Base-by-base conservation (phyloP, 1,284 basidiomycete genomes). In the Sporisorium reilianum region DNA sequence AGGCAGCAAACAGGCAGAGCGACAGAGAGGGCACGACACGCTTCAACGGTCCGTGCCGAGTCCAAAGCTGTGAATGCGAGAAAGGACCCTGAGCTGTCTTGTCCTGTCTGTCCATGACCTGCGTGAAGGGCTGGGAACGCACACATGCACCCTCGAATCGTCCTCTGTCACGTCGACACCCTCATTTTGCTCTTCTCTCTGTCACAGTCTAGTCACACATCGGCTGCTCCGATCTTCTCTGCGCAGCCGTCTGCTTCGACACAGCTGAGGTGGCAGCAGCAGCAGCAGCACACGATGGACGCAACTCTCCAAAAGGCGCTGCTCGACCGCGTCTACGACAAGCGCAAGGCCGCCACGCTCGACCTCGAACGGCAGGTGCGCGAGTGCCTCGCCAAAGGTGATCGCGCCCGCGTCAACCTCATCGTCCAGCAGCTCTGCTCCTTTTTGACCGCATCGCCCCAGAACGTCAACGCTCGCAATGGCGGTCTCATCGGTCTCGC, bases 401-500 rank as follows among this genome's bases (percentile, higher is more conserved):
- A 97, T 85, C 88, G 91, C 50, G 89, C 90, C 8, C 90, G 92
- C 26, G 95, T 98, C 82, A 88, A 88, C 64, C 89, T 91, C 79
- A 97, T 99, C 80, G 91, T 99, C 73, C 93, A 96, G 86, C 95
- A 98, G 84, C 89, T 99, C 68, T 92, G 94, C 74, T 93, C 91
- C 88, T 75, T 80, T 28, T 79, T 84, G 32, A 38, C 67, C 14
- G 53, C 69, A 7, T 66, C 68, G 10, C 80, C 82, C 3, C 72
- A 77, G 42, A 81, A 82, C 42, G 64, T 80, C 55, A 94, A 97
- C 81, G 91, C 94, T 48, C 89, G 95, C 54, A 97, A 97, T 84
- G 97, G 97, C 41, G 96, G 95, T 38, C 88, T 98, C 57, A 98
- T 99, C 81, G 97, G 97, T 16, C 89, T 99, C 0, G 97, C 97